Conservation (phyloP, 495 filamentous ascomycete genomes). For the Poronia punctata region DNA sequence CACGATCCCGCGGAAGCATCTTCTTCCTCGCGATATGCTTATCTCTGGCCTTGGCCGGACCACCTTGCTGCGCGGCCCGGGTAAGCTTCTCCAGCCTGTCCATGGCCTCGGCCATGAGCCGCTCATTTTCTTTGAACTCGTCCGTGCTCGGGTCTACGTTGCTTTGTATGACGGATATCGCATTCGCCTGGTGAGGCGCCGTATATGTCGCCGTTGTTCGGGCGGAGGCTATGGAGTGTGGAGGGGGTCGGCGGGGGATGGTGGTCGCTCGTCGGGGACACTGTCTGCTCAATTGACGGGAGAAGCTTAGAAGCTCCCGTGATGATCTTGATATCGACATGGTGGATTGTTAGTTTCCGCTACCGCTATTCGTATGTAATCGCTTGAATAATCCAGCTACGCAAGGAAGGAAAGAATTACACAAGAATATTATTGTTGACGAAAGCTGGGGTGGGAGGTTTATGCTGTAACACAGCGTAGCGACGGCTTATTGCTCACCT, state of each 20-base stretch:
- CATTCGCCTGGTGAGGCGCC: constrained; percentile 58
- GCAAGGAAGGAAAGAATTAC: background rate
- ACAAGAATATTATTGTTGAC: too few relatives aligned
- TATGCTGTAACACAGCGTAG: background rate
- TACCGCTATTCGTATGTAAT: background rate
- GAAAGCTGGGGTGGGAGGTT: background rate
- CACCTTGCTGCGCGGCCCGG: constrained; percentile 62
- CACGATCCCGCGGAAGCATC: constrained; percentile 88
- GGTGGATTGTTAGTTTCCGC: background rate
- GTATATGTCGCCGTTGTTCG: constrained; percentile 54
- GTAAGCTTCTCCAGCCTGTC: constrained; percentile 62
- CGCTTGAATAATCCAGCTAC: background rate
- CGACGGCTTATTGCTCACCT: background rate
- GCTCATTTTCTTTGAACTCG: constrained; percentile 76
- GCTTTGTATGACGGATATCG: constrained; percentile 72
- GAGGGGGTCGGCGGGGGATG: constrained; percentile 14
- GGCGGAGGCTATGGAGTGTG: constrained; percentile 9
- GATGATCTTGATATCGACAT: constrained; percentile 33
- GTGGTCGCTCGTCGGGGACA: constrained; percentile 12
- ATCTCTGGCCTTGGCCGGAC: constrained; percentile 73
- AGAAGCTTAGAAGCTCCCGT: constrained; percentile 28
- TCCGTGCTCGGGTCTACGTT: constrained; percentile 67
- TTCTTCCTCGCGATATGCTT: constrained; percentile 86
- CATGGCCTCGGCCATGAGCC: constrained; percentile 68
- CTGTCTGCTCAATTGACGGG: constrained; percentile 37